Evolutionary conservation across 768 basidiomycete genomes (phyloP).

Genomic region (Antrodiella citrinella): DNA sequence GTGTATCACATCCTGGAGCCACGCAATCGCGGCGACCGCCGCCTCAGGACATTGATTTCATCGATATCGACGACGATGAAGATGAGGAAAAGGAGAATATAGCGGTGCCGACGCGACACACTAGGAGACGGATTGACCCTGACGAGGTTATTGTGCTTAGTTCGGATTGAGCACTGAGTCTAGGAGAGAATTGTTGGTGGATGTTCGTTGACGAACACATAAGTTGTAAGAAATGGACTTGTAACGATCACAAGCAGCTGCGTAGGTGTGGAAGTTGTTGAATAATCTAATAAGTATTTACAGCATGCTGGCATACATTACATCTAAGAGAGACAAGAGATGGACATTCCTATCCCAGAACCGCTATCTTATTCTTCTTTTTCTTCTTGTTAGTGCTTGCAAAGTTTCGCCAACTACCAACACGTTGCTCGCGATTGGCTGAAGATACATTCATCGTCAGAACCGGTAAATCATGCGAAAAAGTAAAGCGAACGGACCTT

Average conservation of each 20-base stretch:
- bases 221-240: too few relatives aligned
- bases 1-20: background rate
- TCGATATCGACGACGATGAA: constrained; percentile 38
- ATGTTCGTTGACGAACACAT: too few relatives aligned
- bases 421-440: constrained; percentile 64
- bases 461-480: background rate
- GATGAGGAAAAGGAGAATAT: constrained; percentile 57
- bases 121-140: constrained; percentile 28
- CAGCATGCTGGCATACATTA: too few relatives aligned
- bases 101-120: constrained; percentile 41
- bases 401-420: constrained; percentile 80
- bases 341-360: constrained; percentile 2
- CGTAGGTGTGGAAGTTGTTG: too few relatives aligned
- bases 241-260: too few relatives aligned
- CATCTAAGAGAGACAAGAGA: too few relatives aligned
- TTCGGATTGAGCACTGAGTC: background rate
- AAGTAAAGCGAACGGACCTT: constrained; percentile 42
- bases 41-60: constrained; percentile 23
- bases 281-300: too few relatives aligned
- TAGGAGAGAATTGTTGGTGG: too few relatives aligned
- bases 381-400: constrained; percentile 67
- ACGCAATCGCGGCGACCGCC: background rate
- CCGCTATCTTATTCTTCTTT: constrained; percentile 43
- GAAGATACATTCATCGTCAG: background rate
- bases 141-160: constrained; percentile 39